Base-by-base conservation (phyloP, 371 early-diverging fungal species). In the Parasitella parasitica region DNA sequence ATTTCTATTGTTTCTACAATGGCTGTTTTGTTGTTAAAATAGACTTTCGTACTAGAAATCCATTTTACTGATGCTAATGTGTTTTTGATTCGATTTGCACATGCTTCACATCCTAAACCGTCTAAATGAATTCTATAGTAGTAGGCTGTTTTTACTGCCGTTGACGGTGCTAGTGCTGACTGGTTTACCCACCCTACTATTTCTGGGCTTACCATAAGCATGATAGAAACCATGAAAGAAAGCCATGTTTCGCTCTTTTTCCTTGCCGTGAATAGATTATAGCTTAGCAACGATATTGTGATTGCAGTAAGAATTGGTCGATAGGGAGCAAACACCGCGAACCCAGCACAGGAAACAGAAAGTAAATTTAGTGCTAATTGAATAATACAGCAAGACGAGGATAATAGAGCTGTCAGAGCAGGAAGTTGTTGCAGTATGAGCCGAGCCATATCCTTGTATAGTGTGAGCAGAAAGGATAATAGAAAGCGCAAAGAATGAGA, bases 321-420 rank as follows among this genome's bases (percentile, higher is more conserved):
- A 39, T 76, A 72, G 0, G 82, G 80, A 6, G 84, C 81, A 28
- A 86, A 64, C n/a, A 83, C 48, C 0, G 83, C 69, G 67, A 86
- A 82, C 0, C 85, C 84, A 5, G 85, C 84, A 56, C 85, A 84
- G n/a, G 82, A 82, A 41, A 82, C 49, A 0, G 82, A 81, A 36
- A 85, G 68, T 13, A 65, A 26, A 63, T 86, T 84, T 20, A 85
- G 73, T 0, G 76, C 37, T 13, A 86, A 73, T 56, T 86, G 86
- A 26, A 86, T 72, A 3, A 83, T 53, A 48, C 86, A 86, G 63
- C 86, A 86, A 4, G 78, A 79, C 0, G 80, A 82, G 0, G 81
- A 77, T 4, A 84, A 65, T 2, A 84, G 66, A 0, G 82, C 82
- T 32, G 72, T 62, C 16, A 73, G 27, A 22, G 60, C 24, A 1